Conservation (phyloP, 2,329 filamentous ascomycete genomes). For the Pseudogymnoascus sp. region DNA sequence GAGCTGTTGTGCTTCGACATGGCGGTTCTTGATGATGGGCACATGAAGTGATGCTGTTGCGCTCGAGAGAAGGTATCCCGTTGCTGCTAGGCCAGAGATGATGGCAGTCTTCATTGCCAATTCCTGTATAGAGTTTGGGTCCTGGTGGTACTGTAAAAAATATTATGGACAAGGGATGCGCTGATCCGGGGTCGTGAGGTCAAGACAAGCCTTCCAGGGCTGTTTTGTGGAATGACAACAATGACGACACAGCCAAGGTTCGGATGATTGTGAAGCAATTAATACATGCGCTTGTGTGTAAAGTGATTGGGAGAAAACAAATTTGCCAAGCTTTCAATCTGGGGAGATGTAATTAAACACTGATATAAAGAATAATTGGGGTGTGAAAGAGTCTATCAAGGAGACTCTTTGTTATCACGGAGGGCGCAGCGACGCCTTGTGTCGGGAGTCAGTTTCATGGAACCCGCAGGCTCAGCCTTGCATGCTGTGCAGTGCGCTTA, state of each 20-base stretch:
- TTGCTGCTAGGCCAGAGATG: not conserved
- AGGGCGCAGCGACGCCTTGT: not conserved
- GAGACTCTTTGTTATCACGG: not conserved
- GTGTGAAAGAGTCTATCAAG: not conserved
- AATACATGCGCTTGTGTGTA: not conserved
- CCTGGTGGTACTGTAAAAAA: not conserved
- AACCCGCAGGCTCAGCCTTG: not conserved
- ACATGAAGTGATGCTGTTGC: not conserved
- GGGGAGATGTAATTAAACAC: not conserved
- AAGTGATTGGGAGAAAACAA: conserved; percentile 5
- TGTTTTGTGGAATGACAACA: not conserved
- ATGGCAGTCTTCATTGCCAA: not conserved
- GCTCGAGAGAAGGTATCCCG: not conserved
- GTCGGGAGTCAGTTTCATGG: not conserved
- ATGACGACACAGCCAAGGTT: conserved; percentile 4
- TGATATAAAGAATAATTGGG: not conserved
- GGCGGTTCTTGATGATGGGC: not conserved
- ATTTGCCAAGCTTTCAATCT: not conserved
- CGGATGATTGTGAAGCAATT: not conserved
- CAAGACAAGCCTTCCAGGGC: not conserved
- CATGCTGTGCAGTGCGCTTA: not conserved
- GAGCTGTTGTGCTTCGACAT: conserved; percentile 1
- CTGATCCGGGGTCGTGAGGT: not conserved
- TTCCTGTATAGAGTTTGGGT: not conserved
- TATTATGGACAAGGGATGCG: not conserved